A percentile compares a stretch with the other conserved stretches of the same genome.
These are phyloP conservation scores for Paraphaeosphaeria sporulosa DNA, from an alignment of 2,329 filamentous ascomycete genomes.

Conservation along the genomic window DNA sequence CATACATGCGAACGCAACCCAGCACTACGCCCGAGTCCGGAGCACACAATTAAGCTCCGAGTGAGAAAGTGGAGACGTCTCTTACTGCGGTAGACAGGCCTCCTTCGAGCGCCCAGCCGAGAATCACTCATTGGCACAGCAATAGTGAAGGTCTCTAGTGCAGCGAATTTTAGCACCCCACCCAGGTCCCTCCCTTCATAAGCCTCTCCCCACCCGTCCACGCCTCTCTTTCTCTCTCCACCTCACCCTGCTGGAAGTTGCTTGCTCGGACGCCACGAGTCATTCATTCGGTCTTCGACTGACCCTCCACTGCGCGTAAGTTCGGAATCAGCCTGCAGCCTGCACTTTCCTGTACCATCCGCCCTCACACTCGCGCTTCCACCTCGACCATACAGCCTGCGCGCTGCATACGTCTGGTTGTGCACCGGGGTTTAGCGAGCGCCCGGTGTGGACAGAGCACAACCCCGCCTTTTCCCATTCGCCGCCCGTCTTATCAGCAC, in stretches of 20 bases:
- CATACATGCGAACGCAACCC: conserved; percentile 9
- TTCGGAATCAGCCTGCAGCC: conserved; percentile 19
- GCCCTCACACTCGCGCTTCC: conserved; percentile 11
- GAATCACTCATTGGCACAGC: conserved; percentile 40
- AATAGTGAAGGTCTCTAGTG: conserved; percentile 45
- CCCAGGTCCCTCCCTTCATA: conserved; percentile 45
- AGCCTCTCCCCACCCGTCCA: conserved; percentile 37
- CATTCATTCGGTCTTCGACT: conserved; percentile 31
- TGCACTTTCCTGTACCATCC: conserved; percentile 24
- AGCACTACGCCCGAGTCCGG: conserved; percentile 29
- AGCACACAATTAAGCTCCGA: conserved; percentile 23
- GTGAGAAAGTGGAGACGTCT: conserved; percentile 30
- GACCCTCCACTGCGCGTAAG: conserved; percentile 38
- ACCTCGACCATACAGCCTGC: conserved; percentile 22
- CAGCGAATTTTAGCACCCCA: conserved; percentile 46
- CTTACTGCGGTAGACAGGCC: conserved; percentile 26
- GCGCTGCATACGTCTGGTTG: conserved; percentile 25
- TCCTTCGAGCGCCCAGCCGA: conserved; percentile 34
- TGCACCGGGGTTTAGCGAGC: conserved; percentile 35
- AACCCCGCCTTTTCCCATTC: conserved; percentile 45
- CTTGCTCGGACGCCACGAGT: conserved; percentile 40
- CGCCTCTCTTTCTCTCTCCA: conserved; percentile 23
- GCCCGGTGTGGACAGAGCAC: conserved; percentile 17
- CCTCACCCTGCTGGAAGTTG: conserved; percentile 34
- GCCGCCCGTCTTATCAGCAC: conserved; percentile 43